Conservation (phyloP, 192 early-diverging fungal genomes). For the Obelidium mucronatum region DNA sequence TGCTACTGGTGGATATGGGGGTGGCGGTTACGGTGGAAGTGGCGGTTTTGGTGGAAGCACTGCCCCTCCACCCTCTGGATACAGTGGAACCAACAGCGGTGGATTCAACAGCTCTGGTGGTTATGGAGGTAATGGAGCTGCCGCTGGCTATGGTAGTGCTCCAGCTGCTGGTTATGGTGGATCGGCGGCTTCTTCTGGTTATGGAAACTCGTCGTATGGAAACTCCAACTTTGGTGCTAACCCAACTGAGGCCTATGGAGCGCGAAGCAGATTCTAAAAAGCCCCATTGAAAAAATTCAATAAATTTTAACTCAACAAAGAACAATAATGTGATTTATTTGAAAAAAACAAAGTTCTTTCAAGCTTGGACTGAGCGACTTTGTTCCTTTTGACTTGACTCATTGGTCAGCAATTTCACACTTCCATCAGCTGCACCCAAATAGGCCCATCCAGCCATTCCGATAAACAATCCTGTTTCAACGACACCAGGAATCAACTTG, state of each 20-base stretch:
- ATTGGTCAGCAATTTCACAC: constrained; percentile 8
- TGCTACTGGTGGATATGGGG: neutral
- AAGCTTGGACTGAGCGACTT: neutral
- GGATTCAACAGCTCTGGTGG: neutral
- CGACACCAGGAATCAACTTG: constrained; percentile 83
- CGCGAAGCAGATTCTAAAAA: neutral
- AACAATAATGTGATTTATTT: neutral
- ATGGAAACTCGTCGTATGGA: neutral
- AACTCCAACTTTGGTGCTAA: neutral
- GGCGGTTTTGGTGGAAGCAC: neutral
- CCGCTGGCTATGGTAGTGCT: neutral
- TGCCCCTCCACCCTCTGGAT: neutral
- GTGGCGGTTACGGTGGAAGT: neutral
- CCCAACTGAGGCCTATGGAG: neutral
- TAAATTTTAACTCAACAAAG: too few species aligned
- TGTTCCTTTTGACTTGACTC: constrained; percentile 13
- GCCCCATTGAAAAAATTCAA: too few species aligned
- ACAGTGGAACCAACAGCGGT: neutral
- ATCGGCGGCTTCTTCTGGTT: neutral
- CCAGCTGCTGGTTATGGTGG: neutral
- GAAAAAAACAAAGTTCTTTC: neutral
- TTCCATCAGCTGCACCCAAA: constrained; percentile 81
- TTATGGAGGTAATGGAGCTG: constrained; percentile 16
- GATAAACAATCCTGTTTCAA: constrained; percentile 94
- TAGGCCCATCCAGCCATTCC: constrained; percentile 83